Evolutionary conservation across 75 land plant genomes (phyloP), one percentile per base, ranked within the genome.

Genomic region (Adiantum capillusveneris): DNA sequence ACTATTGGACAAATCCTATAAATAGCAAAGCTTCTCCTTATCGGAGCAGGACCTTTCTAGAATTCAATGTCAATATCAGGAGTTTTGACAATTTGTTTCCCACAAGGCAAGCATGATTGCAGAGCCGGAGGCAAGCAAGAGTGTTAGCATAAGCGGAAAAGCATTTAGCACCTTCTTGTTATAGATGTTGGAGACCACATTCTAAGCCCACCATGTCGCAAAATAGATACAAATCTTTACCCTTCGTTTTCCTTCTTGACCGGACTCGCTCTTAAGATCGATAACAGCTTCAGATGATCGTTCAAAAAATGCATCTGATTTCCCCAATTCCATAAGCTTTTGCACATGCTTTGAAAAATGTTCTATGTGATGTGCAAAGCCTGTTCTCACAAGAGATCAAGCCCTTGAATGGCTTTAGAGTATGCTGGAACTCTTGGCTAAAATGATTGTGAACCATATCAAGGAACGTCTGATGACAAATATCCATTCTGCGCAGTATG

Each of bases 211-310:
- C 90, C 90, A 86, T 22, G 78, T 74, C 13, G 74, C 77, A 54
- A 90, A 90, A 30, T 90, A 90, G 27, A 72, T 71, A 31, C 92
- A 87, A 58, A 90, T 90, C 68, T 84, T 90, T 9, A 84, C 11
- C 67, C 56, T 82, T 56, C 63, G 64, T 41, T 24, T 29, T 39
- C 42, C 51, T 13, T 65, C 25, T 25, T 27, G 5, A 6, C 34
- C 30, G 13, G 41, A 64, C 67, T 11, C 53, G 53, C 24, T 39
- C 67, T 24, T 31, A 41, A n/a, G 34, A 45, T 13, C 53, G 2
- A 19, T 29, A 6, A 20, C 65, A 62, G 22, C 13, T 13, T 62
- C 67, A 14, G 56, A 51, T 0, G 67, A 18, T 0, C 44, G 53
- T 11, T 71, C 68, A 55, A 9, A 27, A 25, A 55, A 27, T 55